Evolutionary conservation across 306 rosid species (phyloP).

Genomic region (Prinsepia uniflora): DNA sequence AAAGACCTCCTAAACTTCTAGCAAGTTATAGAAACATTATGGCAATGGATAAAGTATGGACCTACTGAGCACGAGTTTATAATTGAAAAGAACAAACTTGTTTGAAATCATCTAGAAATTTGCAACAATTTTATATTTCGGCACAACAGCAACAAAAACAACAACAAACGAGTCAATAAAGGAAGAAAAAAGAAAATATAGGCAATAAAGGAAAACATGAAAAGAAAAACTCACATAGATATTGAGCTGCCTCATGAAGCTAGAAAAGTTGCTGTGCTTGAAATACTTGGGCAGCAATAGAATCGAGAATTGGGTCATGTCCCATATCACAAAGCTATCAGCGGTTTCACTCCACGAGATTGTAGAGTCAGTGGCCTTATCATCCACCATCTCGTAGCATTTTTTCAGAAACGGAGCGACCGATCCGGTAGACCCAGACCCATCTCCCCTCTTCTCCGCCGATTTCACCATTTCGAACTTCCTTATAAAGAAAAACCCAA

Average conservation of each 20-base stretch:
- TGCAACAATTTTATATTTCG: not conserved
- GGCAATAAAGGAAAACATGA: not conserved
- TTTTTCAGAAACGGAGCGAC: conserved; percentile 70
- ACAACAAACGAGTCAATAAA: not conserved
- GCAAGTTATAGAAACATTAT: not conserved
- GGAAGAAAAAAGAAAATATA: not conserved
- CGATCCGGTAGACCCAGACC: conserved; percentile 24
- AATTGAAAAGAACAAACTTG: not conserved
- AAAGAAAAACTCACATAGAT: conserved; percentile 48
- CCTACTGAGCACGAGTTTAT: not conserved
- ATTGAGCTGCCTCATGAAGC: conserved; percentile 89
- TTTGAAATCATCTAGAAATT: not conserved
- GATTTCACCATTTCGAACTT: conserved; percentile 51
- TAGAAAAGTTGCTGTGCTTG: conserved; percentile 84
- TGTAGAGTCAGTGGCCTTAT: conserved; percentile 42
- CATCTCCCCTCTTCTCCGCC: conserved; percentile 31
- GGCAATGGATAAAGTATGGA: not conserved
- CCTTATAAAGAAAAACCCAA: not conserved
- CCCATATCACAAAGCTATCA: conserved; percentile 50
- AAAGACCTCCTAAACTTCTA: not conserved
- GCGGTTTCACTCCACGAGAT: conserved; percentile 51
- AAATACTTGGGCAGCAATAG: conserved; percentile 59
- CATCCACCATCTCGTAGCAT: conserved; percentile 77
- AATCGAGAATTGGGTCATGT: conserved; percentile 58
- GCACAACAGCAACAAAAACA: not conserved